Evolutionary conservation across 1,139 yeast genomes (phyloP).

Genomic region (Zygosaccharomyces sapae): DNA sequence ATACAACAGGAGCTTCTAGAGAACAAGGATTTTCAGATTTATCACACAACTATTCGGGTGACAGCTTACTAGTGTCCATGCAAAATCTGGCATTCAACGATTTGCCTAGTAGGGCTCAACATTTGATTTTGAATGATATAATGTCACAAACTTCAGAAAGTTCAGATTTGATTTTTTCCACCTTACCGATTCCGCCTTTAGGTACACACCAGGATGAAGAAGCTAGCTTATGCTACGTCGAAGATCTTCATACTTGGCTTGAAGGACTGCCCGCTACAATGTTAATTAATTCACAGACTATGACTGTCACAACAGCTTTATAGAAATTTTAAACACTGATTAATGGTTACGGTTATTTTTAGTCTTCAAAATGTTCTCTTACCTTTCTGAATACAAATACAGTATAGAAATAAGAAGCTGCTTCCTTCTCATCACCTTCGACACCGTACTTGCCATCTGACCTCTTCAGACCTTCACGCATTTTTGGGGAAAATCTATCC

Average conservation of each 20-base stretch:
- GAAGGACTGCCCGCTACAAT: constrained; percentile 76
- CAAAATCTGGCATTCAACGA: constrained; percentile 63
- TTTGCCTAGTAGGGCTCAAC: constrained; percentile 88
- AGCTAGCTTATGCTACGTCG: constrained; percentile 70
- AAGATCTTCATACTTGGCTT: constrained; percentile 75
- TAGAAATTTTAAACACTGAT: constrained; percentile 31
- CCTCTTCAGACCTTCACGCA: constrained; percentile 66
- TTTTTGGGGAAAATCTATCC: constrained; percentile 54
- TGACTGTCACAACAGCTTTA: constrained; percentile 90
- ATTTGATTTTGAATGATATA: constrained; percentile 77
- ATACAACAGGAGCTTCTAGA: constrained; percentile 14
- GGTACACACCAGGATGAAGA: constrained; percentile 71
- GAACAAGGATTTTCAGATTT: constrained; percentile 24
- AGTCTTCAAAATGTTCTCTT: constrained; percentile 24
- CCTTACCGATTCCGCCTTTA: constrained; percentile 80
- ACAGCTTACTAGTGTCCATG: constrained; percentile 36
- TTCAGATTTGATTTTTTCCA: constrained; percentile 77
- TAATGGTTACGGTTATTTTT: constrained; percentile 1
- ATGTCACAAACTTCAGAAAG: constrained; percentile 61
- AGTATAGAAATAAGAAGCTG: constrained; percentile 51
- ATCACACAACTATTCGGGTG: constrained; percentile 31
- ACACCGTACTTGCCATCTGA: constrained; percentile 80
- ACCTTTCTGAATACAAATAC: constrained; percentile 36
- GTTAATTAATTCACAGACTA: constrained; percentile 82
- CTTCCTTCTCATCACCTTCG: constrained; percentile 86